These are phyloP conservation scores for Pouteria glomerata DNA, from an alignment of 148 eudicot species.

Conservation along the genomic window DNA sequence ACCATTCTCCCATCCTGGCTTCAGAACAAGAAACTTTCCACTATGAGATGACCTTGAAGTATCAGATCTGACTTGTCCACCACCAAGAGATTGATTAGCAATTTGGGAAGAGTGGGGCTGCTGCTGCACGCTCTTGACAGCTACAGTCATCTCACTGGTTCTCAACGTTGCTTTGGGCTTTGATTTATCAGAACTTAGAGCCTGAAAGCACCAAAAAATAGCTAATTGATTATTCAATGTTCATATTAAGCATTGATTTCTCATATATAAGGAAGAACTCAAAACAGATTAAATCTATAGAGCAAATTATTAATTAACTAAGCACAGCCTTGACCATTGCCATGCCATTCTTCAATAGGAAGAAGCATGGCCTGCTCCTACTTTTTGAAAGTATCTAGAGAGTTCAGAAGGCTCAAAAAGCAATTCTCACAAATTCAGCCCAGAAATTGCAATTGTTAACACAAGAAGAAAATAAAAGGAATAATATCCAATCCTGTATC, in stretches of 20 bases:
- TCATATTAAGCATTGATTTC: not conserved
- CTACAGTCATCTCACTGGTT: conserved; percentile 35
- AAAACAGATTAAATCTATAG: not conserved
- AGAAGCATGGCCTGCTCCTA: no score
- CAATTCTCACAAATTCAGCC: not conserved
- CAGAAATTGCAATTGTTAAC: not conserved
- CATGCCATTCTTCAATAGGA: no score
- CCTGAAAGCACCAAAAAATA: conserved; percentile 30
- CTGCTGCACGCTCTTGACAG: conserved; percentile 49
- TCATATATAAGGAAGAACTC: not conserved
- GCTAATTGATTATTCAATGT: not conserved
- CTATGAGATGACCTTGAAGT: conserved; percentile 39
- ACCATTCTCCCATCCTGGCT: conserved; percentile 61
- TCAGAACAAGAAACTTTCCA: conserved; percentile 57
- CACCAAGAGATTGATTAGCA: conserved; percentile 42
- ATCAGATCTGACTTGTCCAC: conserved; percentile 40
- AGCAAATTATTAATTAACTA: not conserved
- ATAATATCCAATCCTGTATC: not conserved
- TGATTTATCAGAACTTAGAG: conserved; percentile 54
- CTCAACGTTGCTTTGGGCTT: conserved; percentile 52
- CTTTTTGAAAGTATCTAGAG: not conserved
- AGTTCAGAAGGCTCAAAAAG: not conserved
- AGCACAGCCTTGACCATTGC: not conserved
- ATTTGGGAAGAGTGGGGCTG: conserved; percentile 39
- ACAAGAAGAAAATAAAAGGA: no score